A percentile compares a stretch with the other conserved stretches of the same genome.
Conservation (phyloP, 2,329 filamentous ascomycete species). For the Aureobasidium leucospermi region DNA sequence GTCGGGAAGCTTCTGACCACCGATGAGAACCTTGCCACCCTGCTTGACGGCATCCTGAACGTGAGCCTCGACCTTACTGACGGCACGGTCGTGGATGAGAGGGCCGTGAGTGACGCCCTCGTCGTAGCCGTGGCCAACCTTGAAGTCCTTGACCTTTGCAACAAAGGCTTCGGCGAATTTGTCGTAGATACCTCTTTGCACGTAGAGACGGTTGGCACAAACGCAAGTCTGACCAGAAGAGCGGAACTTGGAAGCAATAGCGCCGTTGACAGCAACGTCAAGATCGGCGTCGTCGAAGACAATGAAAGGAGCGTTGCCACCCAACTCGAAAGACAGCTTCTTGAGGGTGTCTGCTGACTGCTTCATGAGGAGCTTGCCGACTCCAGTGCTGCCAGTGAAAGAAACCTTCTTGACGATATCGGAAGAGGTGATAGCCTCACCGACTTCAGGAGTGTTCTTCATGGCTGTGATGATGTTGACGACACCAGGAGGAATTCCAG, state of each 20-base stretch:
- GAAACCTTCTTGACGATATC: constrained; percentile 79
- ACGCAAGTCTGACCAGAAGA: constrained; percentile 95
- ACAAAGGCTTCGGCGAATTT: constrained; percentile 62
- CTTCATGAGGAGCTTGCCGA: constrained; percentile 76
- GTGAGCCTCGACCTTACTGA: constrained; percentile 71
- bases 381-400: constrained; percentile 72
- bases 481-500: constrained; percentile 83
- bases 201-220: constrained; percentile 66
- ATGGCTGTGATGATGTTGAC: constrained; percentile 80
- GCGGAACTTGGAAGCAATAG: constrained; percentile 84
- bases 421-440: constrained; percentile 67
- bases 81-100: constrained; percentile 75
- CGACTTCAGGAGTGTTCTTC: constrained; percentile 72
- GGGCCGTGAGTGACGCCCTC: constrained; percentile 70
- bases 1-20: constrained; percentile 66
- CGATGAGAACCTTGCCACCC: constrained; percentile 66
- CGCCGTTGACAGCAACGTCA: constrained; percentile 74
- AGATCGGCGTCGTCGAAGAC: constrained; percentile 91
- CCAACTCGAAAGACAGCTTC: constrained; percentile 82
- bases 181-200: constrained; percentile 73
- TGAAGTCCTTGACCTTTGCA: constrained; percentile 65
- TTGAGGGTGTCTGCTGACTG: constrained; percentile 79
- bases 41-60: constrained; percentile 72
- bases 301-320: constrained; percentile 92
- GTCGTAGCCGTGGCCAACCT: constrained; percentile 67